phyloP scores from a whole-genome alignment of 352 stramenopile species.

The Phytopythium chamaehyphon region DNA sequence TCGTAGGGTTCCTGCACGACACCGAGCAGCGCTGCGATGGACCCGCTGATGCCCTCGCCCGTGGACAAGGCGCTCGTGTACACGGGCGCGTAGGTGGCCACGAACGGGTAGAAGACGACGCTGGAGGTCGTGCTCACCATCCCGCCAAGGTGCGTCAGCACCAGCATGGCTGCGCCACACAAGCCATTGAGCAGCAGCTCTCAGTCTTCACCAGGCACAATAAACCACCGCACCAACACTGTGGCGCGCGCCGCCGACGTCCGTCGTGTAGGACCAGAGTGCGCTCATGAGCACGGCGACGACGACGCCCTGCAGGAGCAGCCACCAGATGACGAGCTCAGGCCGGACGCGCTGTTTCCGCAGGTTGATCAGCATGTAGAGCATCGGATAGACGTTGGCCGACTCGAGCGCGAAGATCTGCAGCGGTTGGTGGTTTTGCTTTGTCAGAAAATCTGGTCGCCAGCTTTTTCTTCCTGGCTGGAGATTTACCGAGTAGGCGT shows the following conservation, averaged over 20 bases:
- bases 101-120: slow-evolving; percentile 72
- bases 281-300: slow-evolving; percentile 52
- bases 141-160: slow-evolving; percentile 58
- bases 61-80: slow-evolving; percentile 66
- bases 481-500: slow-evolving; percentile 49
- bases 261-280: slow-evolving; percentile 46
- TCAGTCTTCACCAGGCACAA: too few species aligned
- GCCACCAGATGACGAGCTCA: slow-evolving; percentile 47
- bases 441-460: too few species aligned
- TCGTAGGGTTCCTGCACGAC: slow-evolving; percentile 55
- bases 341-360: slow-evolving; percentile 36
- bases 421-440: too few species aligned
- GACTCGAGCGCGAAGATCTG: slow-evolving; percentile 68
- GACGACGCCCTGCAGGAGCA: slow-evolving; percentile 41
- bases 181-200: too few species aligned
- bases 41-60: slow-evolving; percentile 61
- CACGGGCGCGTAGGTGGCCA: slow-evolving; percentile 51
- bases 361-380: slow-evolving; percentile 63
- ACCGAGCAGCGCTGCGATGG: slow-evolving; percentile 48
- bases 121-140: slow-evolving; percentile 70
- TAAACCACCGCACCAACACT: slow-evolving; percentile 35
- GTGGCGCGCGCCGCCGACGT: slow-evolving; percentile 42
- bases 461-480: too few species aligned
- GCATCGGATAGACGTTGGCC: slow-evolving; percentile 61
- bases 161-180: slow-evolving; percentile 54